Conservation (phyloP, 2,329 filamentous ascomycete species). For the Paecilomyces niveus region DNA sequence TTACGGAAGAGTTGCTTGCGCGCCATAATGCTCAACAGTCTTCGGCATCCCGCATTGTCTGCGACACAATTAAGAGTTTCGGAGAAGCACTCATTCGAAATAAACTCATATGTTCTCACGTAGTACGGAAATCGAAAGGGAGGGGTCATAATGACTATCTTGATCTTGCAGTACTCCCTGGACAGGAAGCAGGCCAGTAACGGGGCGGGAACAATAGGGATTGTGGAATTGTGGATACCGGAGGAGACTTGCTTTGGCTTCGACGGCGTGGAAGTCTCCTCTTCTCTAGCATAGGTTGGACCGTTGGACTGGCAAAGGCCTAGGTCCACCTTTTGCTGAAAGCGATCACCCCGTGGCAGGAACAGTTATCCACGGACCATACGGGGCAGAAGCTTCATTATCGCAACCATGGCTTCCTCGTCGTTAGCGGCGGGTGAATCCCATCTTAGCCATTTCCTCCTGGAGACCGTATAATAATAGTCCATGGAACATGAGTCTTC, state of each 20-base stretch:
- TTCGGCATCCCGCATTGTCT: background rate
- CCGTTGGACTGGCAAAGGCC: background rate
- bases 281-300: background rate
- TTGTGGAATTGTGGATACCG: background rate
- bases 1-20: too few relatives aligned
- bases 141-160: background rate
- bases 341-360: background rate
- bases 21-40: background rate
- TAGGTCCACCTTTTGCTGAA: background rate
- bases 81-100: background rate
- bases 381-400: background rate
- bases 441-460: background rate
- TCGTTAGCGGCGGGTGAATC: background rate
- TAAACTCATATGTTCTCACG: background rate
- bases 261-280: background rate
- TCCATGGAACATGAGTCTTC: background rate
- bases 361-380: background rate
- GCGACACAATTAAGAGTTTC: background rate
- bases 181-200: background rate
- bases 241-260: background rate
- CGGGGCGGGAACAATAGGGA: background rate
- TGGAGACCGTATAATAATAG: background rate
- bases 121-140: background rate
- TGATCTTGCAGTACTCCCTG: background rate
- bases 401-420: background rate